Percentiles rank a stretch among this genome's conserved stretches.
phyloP scores from a whole-genome alignment of 768 basidiomycete species.

The Kwoniella dendrophila region DNA sequence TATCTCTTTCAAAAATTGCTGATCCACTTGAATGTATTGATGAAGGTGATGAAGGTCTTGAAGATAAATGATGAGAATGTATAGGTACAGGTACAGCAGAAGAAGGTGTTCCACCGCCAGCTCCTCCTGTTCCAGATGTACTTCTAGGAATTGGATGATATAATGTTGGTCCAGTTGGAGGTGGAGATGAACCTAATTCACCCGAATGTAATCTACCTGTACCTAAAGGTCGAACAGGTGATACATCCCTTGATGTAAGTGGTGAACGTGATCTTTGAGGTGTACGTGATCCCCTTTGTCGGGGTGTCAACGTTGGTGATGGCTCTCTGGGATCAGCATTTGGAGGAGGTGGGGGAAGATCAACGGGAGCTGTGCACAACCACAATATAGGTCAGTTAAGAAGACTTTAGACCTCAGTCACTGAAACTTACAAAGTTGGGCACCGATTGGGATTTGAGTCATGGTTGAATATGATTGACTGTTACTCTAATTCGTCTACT shows the following conservation, averaged over 20 bases:
- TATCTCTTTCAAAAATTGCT: conserved; percentile 89
- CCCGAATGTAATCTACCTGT: conserved; percentile 9
- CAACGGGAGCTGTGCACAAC: conserved; percentile 34
- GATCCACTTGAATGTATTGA: conserved; percentile 73
- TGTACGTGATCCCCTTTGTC: conserved; percentile 33
- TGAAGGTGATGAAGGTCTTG: conserved; percentile 43
- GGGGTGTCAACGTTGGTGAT: conserved; percentile 27
- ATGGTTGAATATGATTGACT: conserved; percentile 14
- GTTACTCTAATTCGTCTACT: neutral
- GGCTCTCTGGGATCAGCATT: conserved; percentile 50
- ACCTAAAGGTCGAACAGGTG: conserved; percentile 12
- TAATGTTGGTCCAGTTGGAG: neutral
- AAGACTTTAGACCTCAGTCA: neutral
- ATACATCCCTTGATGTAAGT: conserved; percentile 12
- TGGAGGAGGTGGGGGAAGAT: conserved; percentile 49
- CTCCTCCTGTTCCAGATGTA: too few species aligned
- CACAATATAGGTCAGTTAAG: conserved; percentile 1
- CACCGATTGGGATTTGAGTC: conserved; percentile 39
- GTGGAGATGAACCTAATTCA: conserved; percentile 11
- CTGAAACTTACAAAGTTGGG: conserved; percentile 39
- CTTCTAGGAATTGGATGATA: conserved; percentile 16
- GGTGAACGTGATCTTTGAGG: conserved; percentile 36
- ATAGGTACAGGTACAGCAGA: conserved; percentile 50
- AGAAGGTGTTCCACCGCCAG: conserved; percentile 32
- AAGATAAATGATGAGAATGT: conserved; percentile 35